phyloP scores from a whole-genome alignment of 371 early-diverging fungal genomes.

The Mucor saturninus region DNA sequence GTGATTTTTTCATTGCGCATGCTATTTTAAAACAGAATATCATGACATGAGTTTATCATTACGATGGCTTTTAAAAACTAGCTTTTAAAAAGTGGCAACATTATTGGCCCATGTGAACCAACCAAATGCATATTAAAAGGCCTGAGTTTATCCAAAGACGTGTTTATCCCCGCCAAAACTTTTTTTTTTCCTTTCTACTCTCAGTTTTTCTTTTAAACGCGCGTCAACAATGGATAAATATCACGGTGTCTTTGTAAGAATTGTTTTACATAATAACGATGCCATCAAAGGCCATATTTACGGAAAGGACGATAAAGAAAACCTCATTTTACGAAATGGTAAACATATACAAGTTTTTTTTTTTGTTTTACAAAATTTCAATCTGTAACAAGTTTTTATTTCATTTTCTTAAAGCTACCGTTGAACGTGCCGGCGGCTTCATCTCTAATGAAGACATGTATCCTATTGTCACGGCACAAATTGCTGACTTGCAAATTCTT shows the following conservation, averaged over 20 bases:
- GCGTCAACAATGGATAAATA: conserved; percentile 28
- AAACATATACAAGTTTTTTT: not conserved
- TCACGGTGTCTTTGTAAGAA: conserved; percentile 20
- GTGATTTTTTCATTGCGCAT: no score
- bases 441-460: conserved; percentile 2
- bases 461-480: not conserved
- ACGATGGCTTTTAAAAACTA: no score
- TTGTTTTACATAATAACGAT: conserved; percentile 17
- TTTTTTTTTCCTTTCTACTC: no score
- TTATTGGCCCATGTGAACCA: no score
- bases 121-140: no score
- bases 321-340: conserved; percentile 23
- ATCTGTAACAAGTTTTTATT: not conserved
- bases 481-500: conserved; percentile 20
- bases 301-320: conserved; percentile 17
- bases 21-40: no score
- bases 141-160: no score
- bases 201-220: not conserved
- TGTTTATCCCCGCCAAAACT: no score
- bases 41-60: no score
- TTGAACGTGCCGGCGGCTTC: conserved; percentile 2
- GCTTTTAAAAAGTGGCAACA: no score
- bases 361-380: not conserved
- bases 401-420: conserved; percentile 1
- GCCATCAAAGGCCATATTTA: conserved; percentile 23